Base-by-base conservation (phyloP, 805 yeast genomes). In the Saccharomycopsis microspora region DNA sequence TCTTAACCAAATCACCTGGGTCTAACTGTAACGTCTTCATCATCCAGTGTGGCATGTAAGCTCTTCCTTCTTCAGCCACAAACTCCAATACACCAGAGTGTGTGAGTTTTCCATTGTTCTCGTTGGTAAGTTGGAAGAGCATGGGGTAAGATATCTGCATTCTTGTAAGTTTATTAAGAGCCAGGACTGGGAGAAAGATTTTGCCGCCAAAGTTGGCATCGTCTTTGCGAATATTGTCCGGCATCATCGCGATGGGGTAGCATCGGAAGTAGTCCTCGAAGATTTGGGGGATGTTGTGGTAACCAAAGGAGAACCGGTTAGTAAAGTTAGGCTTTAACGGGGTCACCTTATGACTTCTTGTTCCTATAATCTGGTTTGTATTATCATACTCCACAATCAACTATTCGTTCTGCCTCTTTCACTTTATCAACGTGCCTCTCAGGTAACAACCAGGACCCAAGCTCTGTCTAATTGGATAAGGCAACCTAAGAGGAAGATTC, bases 51-150 rank as follows among this genome's bases (percentile, higher is more conserved):
- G 99, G 99, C 35, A 93, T 58, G 61, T 93, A 93, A 2, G 78
- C 93, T 48, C 98, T 72, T 11, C 99, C 99, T 68, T 93, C 98
- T 60, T 93, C 97, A 1, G 98, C 96, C 11, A 85, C 83, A 63
- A 93, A 93, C 66, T 93, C 98, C 52, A 93, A 68, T 32, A 93
- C 98, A 60, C 99, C 99, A 42, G 89, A 84, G 61, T 88, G 96
- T 0, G 97, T 86, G 36, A 8, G 8, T n/a, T n/a, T 8, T n/a
- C n/a, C 36, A 9, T 8, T n/a, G 10, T n/a, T n/a, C 56, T 82
- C 94, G 47, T 84, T 83, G 34, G 70, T 68, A 39, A 93, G 66
- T 62, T 83, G 84, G 60, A 93, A 93, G 43, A 93, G 70, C 99
- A 93, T 93, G 0, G 99, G 99, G 59, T 93, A 93, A 56, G 96